Evolutionary conservation across 805 yeast genomes (phyloP).

Genomic region (Starmerella davenportii): DNA sequence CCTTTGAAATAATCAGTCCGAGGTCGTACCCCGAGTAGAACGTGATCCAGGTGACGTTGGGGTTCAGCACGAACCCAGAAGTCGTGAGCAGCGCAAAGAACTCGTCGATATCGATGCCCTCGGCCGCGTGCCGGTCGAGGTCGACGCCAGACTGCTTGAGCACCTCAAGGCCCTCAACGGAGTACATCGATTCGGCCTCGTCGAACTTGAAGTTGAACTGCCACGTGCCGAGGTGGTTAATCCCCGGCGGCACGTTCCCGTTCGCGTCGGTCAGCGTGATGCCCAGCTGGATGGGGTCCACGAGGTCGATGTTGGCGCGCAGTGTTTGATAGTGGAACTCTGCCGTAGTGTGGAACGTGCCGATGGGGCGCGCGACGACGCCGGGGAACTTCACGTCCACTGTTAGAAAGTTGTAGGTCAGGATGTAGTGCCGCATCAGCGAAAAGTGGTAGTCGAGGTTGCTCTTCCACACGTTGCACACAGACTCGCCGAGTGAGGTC

Average conservation of each 20-base stretch:
- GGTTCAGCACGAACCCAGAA: slow-evolving; percentile 66
- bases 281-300: slow-evolving; percentile 74
- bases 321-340: slow-evolving; percentile 94
- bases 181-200: slow-evolving; percentile 58
- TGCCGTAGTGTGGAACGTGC: slow-evolving; percentile 69
- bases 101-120: slow-evolving; percentile 60
- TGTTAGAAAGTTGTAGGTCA: slow-evolving; percentile 25
- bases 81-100: slow-evolving; percentile 75
- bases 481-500: slow-evolving; percentile 5
- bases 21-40: slow-evolving; percentile 90
- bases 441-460: slow-evolving; percentile 28
- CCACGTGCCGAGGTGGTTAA: slow-evolving; percentile 61
- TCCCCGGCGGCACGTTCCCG: slow-evolving; percentile 47
- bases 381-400: slow-evolving; percentile 93
- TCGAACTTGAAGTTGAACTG: slow-evolving; percentile 85
- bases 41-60: slow-evolving; percentile 65
- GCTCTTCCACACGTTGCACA: slow-evolving; percentile 27
- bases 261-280: slow-evolving; percentile 50
- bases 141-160: slow-evolving; percentile 69
- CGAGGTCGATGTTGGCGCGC: slow-evolving; percentile 74
- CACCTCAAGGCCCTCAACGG: slow-evolving; percentile 66
- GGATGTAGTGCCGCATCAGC: slow-evolving; percentile 23
- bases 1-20: slow-evolving; percentile 66
- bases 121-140: slow-evolving; percentile 50
- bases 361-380: slow-evolving; percentile 87